These are phyloP conservation scores for Backusella parvicylindrica DNA, from an alignment of 192 early-diverging fungal species.

Conservation along the genomic window DNA sequence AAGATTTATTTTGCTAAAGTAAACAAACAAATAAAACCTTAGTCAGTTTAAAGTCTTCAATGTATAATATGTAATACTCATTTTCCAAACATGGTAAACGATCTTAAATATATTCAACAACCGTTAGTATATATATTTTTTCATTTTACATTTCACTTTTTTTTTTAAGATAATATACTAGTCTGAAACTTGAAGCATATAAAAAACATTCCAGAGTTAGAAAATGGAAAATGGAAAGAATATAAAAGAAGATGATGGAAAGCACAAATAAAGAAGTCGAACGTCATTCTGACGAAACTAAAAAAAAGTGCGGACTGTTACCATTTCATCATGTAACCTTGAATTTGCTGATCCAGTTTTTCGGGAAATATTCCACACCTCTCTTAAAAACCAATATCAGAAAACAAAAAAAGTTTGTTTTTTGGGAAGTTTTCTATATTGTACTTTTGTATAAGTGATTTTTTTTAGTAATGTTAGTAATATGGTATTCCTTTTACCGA, in stretches of 20 bases:
- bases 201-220: background rate
- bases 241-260: background rate
- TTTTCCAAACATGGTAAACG: background rate
- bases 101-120: background rate
- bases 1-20: background rate
- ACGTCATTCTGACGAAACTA: slow-evolving; percentile 1
- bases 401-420: too few species aligned
- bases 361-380: too few species aligned
- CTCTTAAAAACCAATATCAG: too few species aligned
- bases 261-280: background rate
- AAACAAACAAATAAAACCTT: background rate
- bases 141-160: too few species aligned
- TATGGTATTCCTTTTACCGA: too few species aligned
- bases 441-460: too few species aligned
- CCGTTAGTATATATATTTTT: too few species aligned
- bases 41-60: background rate
- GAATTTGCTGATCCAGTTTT: too few species aligned
- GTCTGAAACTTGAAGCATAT: background rate
- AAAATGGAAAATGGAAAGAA: background rate
- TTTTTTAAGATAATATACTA: background rate
- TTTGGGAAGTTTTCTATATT: too few species aligned
- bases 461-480: too few species aligned
- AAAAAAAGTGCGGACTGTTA: background rate
- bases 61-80: background rate
- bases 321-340: background rate